These are phyloP conservation scores for Claviceps humidiphila DNA, from an alignment of 2,329 filamentous ascomycete genomes.

Conservation along the genomic window DNA sequence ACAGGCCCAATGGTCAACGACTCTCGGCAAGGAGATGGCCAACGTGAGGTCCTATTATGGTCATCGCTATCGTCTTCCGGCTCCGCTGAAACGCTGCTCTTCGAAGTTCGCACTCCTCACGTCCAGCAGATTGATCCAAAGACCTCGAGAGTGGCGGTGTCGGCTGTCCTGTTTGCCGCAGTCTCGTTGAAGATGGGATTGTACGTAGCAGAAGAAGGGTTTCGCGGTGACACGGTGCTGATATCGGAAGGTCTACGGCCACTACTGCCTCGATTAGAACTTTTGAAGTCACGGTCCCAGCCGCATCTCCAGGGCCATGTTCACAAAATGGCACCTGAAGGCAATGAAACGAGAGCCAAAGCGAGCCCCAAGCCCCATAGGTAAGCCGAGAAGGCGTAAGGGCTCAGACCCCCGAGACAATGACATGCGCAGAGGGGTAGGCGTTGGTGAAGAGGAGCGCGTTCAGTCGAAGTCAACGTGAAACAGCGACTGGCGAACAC, in stretches of 20 bases:
- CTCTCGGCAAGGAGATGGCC: conserved; percentile 35
- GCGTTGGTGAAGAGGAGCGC: neutral
- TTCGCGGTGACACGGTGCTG: conserved; percentile 5
- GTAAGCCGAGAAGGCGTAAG: neutral
- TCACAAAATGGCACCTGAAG: conserved; percentile 14
- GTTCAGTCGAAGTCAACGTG: neutral
- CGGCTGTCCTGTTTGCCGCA: conserved; percentile 2
- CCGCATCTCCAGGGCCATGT: conserved; percentile 16
- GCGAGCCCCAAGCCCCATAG: neutral
- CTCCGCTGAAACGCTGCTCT: conserved; percentile 13
- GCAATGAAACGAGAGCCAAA: neutral
- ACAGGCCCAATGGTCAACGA: conserved; percentile 29
- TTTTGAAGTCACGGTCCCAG: conserved; percentile 11
- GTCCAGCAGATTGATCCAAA: conserved; percentile 6
- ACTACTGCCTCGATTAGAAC: conserved; percentile 14
- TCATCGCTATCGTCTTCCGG: conserved; percentile 25
- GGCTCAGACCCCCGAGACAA: neutral
- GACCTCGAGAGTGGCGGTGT: neutral
- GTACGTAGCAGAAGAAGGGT: conserved; percentile 5
- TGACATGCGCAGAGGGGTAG: neutral
- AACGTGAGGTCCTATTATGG: conserved; percentile 22
- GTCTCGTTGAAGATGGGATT: neutral
- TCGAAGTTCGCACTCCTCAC: conserved; percentile 13
- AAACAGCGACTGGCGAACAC: neutral
- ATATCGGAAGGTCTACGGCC: conserved; percentile 13